Evolutionary conservation across 225 moss, liverwort and hornwort genomes (phyloP).

Genomic region (Asterella californica): DNA sequence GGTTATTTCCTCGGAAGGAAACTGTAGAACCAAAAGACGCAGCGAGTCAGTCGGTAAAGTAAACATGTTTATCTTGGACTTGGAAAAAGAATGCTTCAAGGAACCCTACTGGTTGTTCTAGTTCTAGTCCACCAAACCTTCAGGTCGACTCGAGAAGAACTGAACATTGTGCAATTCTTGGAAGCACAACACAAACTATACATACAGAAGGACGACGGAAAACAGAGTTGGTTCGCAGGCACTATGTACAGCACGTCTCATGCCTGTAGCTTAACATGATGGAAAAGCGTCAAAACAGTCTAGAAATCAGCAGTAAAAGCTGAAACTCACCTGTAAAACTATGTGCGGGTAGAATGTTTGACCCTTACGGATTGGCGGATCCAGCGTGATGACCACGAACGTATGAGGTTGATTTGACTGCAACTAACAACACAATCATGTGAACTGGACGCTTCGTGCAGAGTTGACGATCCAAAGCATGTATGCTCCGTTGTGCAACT

Average conservation of each 20-base stretch:
- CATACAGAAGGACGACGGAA: background rate
- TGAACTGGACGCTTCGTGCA: background rate
- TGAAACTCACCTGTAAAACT: constrained; percentile 66
- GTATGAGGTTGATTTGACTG: constrained; percentile 95
- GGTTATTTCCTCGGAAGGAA: constrained; percentile 68
- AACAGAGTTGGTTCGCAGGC: too few species aligned
- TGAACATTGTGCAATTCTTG: background rate
- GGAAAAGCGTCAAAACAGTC: background rate
- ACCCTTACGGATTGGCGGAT: constrained; percentile 97
- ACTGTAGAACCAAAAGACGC: constrained; percentile 35
- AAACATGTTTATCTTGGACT: background rate
- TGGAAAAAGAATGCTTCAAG: background rate
- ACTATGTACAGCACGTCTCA: too few species aligned
- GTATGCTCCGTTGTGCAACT: background rate
- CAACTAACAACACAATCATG: background rate
- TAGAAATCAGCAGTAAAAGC: background rate
- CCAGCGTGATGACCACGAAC: constrained; percentile 91
- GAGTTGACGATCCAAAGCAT: background rate
- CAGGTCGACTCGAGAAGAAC: background rate
- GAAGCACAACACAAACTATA: background rate
- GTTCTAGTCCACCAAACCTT: background rate
- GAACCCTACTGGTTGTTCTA: background rate
- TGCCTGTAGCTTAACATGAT: background rate
- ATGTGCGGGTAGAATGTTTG: constrained; percentile 99
- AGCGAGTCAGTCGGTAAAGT: background rate